Conservation (phyloP, 768 basidiomycete species). For the Leccinum arenicola region DNA sequence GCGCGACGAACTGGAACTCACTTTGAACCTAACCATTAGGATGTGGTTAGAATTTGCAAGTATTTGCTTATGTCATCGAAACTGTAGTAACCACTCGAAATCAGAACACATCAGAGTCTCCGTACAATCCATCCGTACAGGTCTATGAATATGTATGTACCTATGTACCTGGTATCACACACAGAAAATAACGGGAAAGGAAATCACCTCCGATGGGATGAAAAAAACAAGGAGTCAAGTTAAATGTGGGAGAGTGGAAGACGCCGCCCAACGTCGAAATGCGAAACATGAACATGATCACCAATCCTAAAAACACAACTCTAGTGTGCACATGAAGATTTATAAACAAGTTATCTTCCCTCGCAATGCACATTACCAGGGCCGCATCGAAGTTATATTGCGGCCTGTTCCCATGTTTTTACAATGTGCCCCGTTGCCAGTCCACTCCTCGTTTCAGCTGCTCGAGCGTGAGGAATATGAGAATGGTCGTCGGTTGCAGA, state of each 20-base stretch:
- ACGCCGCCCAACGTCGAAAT: not conserved
- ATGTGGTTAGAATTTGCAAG: conserved; percentile 17
- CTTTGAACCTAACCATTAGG: conserved; percentile 60
- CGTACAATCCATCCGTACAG: not conserved
- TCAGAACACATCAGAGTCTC: not conserved
- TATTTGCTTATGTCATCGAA: conserved; percentile 14
- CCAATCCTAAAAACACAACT: not conserved
- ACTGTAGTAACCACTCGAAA: too few relatives aligned
- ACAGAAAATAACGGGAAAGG: not conserved
- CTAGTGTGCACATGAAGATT: not conserved
- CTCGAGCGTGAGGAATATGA: conserved; percentile 84
- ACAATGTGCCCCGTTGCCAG: conserved; percentile 42
- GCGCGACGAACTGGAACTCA: conserved; percentile 15
- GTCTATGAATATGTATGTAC: conserved; percentile 1
- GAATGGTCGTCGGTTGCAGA: conserved; percentile 83
- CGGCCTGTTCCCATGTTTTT: not conserved
- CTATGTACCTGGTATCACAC: conserved; percentile 8
- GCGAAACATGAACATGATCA: not conserved
- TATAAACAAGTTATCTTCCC: not conserved
- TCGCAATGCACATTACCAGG: too few relatives aligned
- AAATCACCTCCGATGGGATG: not conserved
- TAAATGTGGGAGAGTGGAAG: too few relatives aligned
- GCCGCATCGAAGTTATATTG: too few relatives aligned
- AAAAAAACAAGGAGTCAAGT: not conserved
- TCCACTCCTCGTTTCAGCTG: conserved; percentile 76